Evolutionary conservation across 768 basidiomycete genomes (phyloP).

Genomic region (Lentinus tigrinus): DNA sequence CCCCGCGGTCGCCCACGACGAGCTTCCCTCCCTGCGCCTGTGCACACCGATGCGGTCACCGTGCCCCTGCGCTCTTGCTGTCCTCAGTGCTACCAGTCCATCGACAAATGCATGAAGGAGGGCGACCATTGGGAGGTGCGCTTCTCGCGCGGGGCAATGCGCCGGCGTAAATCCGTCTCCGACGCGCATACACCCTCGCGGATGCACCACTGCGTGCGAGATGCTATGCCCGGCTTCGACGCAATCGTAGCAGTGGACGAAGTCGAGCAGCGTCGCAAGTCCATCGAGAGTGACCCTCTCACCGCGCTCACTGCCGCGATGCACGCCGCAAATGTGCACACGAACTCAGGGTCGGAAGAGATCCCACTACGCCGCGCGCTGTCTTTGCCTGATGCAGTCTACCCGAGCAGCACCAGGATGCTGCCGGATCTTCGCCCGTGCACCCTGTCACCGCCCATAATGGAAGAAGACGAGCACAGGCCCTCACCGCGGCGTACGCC

Average conservation of each 20-base stretch:
- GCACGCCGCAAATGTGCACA: neutral
- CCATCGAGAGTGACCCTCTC: constrained; percentile 19
- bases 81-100: constrained; percentile 54
- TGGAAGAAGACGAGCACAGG: constrained; percentile 33
- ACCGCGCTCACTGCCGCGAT: constrained; percentile 2
- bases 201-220: constrained; percentile 20
- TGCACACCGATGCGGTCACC: constrained; percentile 40
- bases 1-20: constrained; percentile 14
- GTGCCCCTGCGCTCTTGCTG: constrained; percentile 76
- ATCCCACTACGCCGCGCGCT: constrained; percentile 11
- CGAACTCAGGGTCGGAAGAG: neutral
- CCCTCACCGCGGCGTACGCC: constrained; percentile 19
- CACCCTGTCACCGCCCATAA: constrained; percentile 3
- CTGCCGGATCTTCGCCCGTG: neutral
- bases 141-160: constrained; percentile 61
- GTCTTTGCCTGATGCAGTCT: constrained; percentile 5
- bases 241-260: constrained; percentile 58
- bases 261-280: constrained; percentile 55
- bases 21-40: constrained; percentile 13
- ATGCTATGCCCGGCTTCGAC: constrained; percentile 20
- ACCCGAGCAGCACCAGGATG: constrained; percentile 1
- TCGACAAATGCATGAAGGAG: constrained; percentile 53
- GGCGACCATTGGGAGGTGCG: constrained; percentile 62
- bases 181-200: constrained; percentile 13
- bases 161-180: constrained; percentile 44